Conservation (phyloP, 2,329 filamentous ascomycete genomes). For the Sclerotinia sclerotiorum region DNA sequence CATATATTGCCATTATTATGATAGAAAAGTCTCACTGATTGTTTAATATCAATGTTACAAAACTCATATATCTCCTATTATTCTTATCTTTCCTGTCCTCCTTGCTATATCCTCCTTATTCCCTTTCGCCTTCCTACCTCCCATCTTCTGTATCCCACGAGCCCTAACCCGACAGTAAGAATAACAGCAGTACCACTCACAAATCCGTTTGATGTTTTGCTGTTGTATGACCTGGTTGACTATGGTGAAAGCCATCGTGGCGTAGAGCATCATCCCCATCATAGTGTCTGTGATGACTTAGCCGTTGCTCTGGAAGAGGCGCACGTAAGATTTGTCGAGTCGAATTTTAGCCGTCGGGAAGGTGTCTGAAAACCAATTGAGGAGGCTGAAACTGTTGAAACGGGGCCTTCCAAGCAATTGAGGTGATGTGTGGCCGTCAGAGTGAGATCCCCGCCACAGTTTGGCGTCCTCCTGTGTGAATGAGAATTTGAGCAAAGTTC, state of each 20-base stretch:
- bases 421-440: not conserved
- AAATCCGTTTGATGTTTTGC: too few species aligned
- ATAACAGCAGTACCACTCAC: too few species aligned
- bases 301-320: not conserved
- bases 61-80: not conserved
- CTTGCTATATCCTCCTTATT: not conserved
- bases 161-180: not conserved
- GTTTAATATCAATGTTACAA: not conserved
- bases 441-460: not conserved
- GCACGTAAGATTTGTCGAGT: not conserved
- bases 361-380: too few species aligned
- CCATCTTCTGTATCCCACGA: not conserved
- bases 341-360: not conserved
- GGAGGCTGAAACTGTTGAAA: too few species aligned
- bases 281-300: not conserved
- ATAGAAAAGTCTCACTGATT: not conserved
- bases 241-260: too few species aligned
- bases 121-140: too few species aligned
- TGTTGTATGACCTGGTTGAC: too few species aligned
- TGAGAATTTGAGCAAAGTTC: not conserved
- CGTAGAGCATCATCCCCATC: not conserved
- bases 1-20: rapidly evolving
- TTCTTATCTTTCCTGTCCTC: not conserved
- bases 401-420: too few species aligned
- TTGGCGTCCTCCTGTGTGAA: not conserved